Conservation (phyloP, 2,329 filamentous ascomycete genomes). For the Xylaria sp. region DNA sequence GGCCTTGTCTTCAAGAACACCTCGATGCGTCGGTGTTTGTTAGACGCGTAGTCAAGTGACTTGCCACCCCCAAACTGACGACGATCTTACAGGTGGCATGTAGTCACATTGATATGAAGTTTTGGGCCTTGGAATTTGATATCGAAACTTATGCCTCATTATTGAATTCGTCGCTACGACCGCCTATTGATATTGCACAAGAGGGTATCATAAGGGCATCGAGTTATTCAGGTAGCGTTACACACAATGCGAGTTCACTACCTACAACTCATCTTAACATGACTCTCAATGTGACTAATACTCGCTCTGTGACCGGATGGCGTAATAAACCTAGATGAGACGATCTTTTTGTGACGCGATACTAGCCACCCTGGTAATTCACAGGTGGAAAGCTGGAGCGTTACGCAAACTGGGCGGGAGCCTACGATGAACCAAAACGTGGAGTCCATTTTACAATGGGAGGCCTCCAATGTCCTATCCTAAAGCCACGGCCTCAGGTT, state of each 20-base stretch:
- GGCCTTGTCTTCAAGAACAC: constrained; percentile 31
- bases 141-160: neutral
- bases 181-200: constrained; percentile 17
- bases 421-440: no score
- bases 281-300: neutral
- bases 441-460: neutral
- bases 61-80: constrained; percentile 14
- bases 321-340: neutral
- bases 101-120: constrained; percentile 4
- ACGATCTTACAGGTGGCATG: constrained; percentile 1
- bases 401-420: neutral
- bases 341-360: neutral
- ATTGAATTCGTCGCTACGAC: constrained; percentile 14
- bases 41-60: constrained; percentile 40
- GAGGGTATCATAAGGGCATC: neutral
- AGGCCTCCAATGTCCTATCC: neutral
- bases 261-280: neutral
- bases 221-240: neutral
- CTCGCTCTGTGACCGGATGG: neutral
- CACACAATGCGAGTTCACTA: neutral
- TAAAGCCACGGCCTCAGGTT: neutral
- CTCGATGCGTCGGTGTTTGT: constrained; percentile 8
- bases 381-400: neutral
- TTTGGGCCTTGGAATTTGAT: neutral
- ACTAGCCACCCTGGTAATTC: neutral